Conservation (phyloP, 225 moss, liverwort and hornwort genomes). For the Neckera pumila region DNA sequence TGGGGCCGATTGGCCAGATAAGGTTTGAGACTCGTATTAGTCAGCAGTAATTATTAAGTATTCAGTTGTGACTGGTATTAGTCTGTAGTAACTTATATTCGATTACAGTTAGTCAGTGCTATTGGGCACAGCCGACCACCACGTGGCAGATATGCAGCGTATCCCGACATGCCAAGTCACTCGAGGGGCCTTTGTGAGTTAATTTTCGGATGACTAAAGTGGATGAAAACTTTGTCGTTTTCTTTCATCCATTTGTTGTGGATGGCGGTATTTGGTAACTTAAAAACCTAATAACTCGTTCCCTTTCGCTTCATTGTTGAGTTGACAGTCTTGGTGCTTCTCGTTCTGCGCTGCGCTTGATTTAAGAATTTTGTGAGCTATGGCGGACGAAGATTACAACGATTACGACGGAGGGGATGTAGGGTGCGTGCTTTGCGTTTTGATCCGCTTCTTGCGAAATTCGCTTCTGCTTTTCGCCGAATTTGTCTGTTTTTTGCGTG, state of each 20-base stretch:
- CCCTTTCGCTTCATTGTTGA: background rate
- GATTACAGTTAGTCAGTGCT: background rate
- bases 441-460: background rate
- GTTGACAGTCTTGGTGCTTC: background rate
- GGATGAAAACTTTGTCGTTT: background rate
- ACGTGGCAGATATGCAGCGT: background rate
- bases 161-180: background rate
- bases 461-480: background rate
- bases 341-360: background rate
- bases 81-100: background rate
- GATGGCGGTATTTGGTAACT: background rate
- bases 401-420: slow-evolving; percentile 78
- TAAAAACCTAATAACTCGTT: background rate
- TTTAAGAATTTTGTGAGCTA: background rate
- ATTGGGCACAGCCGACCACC: background rate
- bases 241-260: background rate
- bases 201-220: background rate
- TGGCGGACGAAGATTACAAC: slow-evolving; percentile 99
- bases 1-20: background rate
- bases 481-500: background rate
- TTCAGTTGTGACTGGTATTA: background rate
- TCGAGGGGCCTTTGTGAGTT: background rate
- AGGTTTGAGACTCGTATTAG: background rate
- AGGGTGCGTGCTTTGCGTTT: slow-evolving; percentile 9
- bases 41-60: background rate